Evolutionary conservation across 345 rosid genomes (phyloP), one percentile per base, ranked within the genome.

Genomic region (Lepidium aucheri): DNA sequence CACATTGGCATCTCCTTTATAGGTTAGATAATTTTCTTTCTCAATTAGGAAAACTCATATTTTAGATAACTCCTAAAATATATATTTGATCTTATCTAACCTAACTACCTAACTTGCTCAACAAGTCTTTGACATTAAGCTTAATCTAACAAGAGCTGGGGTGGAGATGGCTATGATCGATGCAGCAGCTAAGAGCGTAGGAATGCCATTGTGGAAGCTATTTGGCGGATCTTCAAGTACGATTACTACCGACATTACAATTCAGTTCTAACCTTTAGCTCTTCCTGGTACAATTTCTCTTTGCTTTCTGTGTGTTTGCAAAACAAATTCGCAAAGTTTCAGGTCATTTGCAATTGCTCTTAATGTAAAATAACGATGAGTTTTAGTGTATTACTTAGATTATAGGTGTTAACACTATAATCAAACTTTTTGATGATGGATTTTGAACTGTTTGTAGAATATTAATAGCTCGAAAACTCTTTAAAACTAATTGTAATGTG

Each of bases 101-200:
- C n/a, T n/a, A n/a, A n/a, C n/a, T n/a, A n/a, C n/a, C n/a, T n/a
- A n/a, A n/a, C n/a, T n/a, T n/a, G n/a, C n/a, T n/a, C n/a, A n/a
- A n/a, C n/a, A n/a, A n/a, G n/a, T n/a, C n/a, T n/a, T n/a, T n/a
- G n/a, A n/a, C n/a, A n/a, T n/a, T n/a, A n/a, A n/a, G n/a, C n/a
- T n/a, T n/a, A n/a, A n/a, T n/a, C n/a, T n/a, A n/a, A n/a, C n/a
- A n/a, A 81, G 96, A 75, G 96, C 89, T 0, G 98, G 94, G 47
- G 67, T 90, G 33, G 98, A 93, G 85, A 90, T 90, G 97, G 96
- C 98, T 14, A 63, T 90, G 80, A 83, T 90, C 62, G 97, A 88
- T 83, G 94, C 97, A 52, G 89, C 73, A 54, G 91, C 97, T 68
- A 85, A 81, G 46, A 85, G 92, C 76, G 72, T 85, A 44, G 76